Evolutionary conservation across 2,329 filamentous ascomycete genomes (phyloP).

Genomic region (Kalmusia sp.): DNA sequence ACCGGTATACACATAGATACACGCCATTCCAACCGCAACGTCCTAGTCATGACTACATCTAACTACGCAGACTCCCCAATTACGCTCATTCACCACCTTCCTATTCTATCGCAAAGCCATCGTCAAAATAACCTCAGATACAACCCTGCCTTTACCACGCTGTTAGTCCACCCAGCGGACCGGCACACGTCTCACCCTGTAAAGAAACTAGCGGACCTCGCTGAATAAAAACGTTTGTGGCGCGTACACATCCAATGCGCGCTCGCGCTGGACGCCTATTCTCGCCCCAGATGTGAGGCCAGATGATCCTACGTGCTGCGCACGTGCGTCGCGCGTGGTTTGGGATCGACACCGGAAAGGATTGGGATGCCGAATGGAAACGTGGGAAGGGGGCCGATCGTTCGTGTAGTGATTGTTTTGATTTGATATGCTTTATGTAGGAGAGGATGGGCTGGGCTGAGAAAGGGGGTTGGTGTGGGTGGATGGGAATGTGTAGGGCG

Average conservation of each 20-base stretch:
- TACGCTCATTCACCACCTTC: neutral
- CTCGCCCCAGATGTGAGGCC: neutral
- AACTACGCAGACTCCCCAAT: neutral
- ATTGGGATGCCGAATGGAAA: neutral
- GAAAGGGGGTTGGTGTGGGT: no score
- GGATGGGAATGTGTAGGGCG: no score
- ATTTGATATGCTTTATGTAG: no score
- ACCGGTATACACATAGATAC: no score
- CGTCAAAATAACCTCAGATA: constrained; percentile 1
- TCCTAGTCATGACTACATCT: neutral
- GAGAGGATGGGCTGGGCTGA: no score
- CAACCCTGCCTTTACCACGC: neutral
- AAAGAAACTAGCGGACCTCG: neutral
- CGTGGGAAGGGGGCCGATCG: neutral
- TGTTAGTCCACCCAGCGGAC: neutral
- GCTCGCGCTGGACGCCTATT: no score
- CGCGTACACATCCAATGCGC: neutral
- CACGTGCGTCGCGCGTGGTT: constrained; percentile 1
- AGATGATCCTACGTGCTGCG: neutral
- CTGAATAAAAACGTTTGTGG: neutral
- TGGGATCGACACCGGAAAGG: constrained; percentile 1
- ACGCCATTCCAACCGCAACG: no score
- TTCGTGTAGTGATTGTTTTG: neutral
- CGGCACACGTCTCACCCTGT: neutral
- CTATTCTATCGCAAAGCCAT: neutral